These are phyloP conservation scores for Blastobotrys robertii DNA, from an alignment of 805 yeast species.

Conservation along the genomic window DNA sequence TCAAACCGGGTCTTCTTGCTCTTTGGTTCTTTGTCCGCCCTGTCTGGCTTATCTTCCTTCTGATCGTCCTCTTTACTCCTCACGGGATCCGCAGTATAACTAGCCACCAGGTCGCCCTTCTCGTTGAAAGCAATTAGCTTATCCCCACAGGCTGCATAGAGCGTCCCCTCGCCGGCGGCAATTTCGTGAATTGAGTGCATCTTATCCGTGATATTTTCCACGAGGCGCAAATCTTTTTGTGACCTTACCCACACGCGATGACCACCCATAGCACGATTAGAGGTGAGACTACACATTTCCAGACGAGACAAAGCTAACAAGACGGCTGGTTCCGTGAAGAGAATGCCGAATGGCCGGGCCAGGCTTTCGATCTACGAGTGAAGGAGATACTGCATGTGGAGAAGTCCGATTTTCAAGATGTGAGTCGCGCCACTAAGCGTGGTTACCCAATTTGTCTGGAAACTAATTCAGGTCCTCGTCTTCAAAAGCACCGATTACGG, in stretches of 20 bases:
- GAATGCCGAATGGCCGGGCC: slow-evolving; percentile 97
- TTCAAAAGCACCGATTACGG: slow-evolving; percentile 93
- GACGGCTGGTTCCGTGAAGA: slow-evolving; percentile 97
- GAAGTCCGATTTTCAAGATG: slow-evolving; percentile 86
- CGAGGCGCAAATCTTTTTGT: too few relatives aligned
- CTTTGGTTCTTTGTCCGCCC: background rate
- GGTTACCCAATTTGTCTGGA: background rate
- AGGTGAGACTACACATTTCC: background rate
- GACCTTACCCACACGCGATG: too few relatives aligned
- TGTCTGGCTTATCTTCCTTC: background rate
- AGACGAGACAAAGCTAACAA: background rate
- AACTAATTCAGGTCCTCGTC: slow-evolving; percentile 41
- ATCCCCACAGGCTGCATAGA: slow-evolving; percentile 4
- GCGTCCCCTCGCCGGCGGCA: background rate
- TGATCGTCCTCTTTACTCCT: background rate
- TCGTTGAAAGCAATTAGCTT: slow-evolving; percentile 1
- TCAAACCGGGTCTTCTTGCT: slow-evolving; percentile 3
- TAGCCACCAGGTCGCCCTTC: slow-evolving; percentile 3
- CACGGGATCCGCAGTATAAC: slow-evolving; percentile 4
- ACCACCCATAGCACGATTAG: slow-evolving; percentile 4
- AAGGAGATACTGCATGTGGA: slow-evolving; percentile 79
- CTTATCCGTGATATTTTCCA: too few relatives aligned
- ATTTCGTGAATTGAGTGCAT: too few relatives aligned
- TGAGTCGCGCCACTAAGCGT: slow-evolving; percentile 5
- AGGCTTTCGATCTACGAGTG: slow-evolving; percentile 87